phyloP scores from a whole-genome alignment of 495 filamentous ascomycete species.

The Paragyromitra xinjiangensis region DNA sequence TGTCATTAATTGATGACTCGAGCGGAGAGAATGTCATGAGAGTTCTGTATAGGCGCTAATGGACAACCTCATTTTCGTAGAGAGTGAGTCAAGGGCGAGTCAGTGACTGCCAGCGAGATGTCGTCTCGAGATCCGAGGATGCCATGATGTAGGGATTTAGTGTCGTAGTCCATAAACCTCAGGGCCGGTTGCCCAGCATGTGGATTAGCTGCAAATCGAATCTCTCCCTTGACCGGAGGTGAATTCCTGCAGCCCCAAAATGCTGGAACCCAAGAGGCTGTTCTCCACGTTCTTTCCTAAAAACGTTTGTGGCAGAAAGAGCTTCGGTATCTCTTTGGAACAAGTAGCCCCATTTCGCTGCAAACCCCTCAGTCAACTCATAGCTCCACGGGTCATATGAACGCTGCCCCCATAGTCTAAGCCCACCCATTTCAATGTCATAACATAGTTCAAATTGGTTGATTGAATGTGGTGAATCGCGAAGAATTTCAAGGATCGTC shows the following conservation, averaged over 20 bases:
- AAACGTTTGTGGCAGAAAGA: constrained; percentile 33
- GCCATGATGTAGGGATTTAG: not conserved
- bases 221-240: not conserved
- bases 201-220: constrained; percentile 17
- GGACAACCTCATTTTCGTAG: not conserved
- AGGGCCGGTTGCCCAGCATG: constrained; percentile 10
- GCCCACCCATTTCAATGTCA: constrained; percentile 39
- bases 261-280: constrained; percentile 10
- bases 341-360: constrained; percentile 40
- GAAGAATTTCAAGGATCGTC: constrained; percentile 29
- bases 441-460: constrained; percentile 41
- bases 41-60: not conserved
- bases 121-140: not conserved
- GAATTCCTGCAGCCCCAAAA: constrained; percentile 22
- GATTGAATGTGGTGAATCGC: constrained; percentile 25
- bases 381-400: constrained; percentile 40
- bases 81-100: not conserved
- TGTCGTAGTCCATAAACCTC: not conserved
- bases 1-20: too few species aligned
- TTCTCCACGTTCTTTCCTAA: constrained; percentile 26
- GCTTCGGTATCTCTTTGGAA: constrained; percentile 29
- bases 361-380: constrained; percentile 39
- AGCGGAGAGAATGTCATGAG: not conserved
- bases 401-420: constrained; percentile 41
- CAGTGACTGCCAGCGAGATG: not conserved